These are phyloP conservation scores for Rhizopogon sp. DNA, from an alignment of 768 basidiomycete species.

Conservation along the genomic window DNA sequence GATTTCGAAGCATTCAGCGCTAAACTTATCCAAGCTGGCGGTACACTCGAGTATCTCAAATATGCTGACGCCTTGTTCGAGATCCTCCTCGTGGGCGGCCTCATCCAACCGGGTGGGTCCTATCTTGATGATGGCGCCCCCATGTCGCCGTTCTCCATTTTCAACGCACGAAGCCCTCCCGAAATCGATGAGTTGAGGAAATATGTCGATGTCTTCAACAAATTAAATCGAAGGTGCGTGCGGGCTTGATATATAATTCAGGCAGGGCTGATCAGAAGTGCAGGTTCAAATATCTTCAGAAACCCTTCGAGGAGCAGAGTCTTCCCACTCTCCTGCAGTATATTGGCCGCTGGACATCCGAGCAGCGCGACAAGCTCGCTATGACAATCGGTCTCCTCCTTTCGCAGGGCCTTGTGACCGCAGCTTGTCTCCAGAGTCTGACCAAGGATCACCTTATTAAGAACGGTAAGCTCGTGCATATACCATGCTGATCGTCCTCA, in stretches of 20 bases:
- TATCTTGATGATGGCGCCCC: constrained; percentile 87
- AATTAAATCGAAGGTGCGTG: constrained; percentile 85
- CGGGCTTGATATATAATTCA: background rate
- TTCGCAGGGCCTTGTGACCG: constrained; percentile 76
- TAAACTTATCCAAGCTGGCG: constrained; percentile 88
- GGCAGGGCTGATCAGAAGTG: constrained; percentile 5
- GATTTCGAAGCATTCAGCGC: constrained; percentile 81
- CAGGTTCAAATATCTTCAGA: constrained; percentile 99
- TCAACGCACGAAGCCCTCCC: constrained; percentile 74
- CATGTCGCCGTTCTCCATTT: constrained; percentile 82
- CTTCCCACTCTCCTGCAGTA: constrained; percentile 86
- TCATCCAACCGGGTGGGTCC: constrained; percentile 92
- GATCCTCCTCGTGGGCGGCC: constrained; percentile 90
- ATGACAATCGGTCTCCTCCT: constrained; percentile 78
- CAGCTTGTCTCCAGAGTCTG: constrained; percentile 73
- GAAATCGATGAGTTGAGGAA: constrained; percentile 86
- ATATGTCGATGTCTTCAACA: constrained; percentile 91
- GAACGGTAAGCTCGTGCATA: constrained; percentile 56
- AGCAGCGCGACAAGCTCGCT: constrained; percentile 79
- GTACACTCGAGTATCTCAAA: constrained; percentile 91
- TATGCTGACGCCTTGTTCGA: constrained; percentile 98
- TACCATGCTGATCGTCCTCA: background rate
- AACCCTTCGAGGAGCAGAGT: constrained; percentile 83
- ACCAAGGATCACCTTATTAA: constrained; percentile 95
- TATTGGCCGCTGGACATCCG: constrained; percentile 75